Base-by-base conservation (phyloP, 2,329 filamentous ascomycete species). In the Fusarium kyushuense region DNA sequence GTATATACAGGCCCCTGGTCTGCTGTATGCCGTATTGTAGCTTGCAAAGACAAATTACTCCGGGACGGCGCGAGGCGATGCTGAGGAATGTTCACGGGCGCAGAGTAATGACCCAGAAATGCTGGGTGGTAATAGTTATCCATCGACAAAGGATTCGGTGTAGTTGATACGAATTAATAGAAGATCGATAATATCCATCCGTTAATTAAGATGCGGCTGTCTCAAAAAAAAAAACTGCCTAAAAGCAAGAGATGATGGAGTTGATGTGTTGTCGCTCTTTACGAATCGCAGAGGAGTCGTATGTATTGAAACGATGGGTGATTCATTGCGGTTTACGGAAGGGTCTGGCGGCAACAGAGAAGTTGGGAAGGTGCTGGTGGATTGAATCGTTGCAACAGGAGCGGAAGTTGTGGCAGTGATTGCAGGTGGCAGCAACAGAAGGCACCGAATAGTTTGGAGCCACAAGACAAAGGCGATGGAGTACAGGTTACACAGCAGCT, bases 1-100 rank as follows among this genome's bases (percentile, higher is more conserved):
- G 79, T 84, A 53, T 74, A 76, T 49, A 79, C 74, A 21, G 65
- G 55, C 19, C 66, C 65, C 19, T 61, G 61, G 25, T 57, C 62
- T 16, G 72, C 35, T 53, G 72, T 72, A 35, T 76, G 74, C 14
- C 74, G 40, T 16, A 70, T 73, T 13, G 69, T 59, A 46, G 66
- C 72, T 41, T 75, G 76, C 2, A 76, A 72, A 11, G 75, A 76
- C 5, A 69, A 47, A 12, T 65, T 74, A 58, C 75, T 77, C n/a
- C 67, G 66, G 10, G 75, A 75, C 8, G 67, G 64, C 4, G 67
- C 58, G 19, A 74, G 35, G 43, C 52, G 73, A 40, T 54, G 58
- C 6, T 65, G 53, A 6, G 63, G 64, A 9, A 57, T 36, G 11
- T 52, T 51, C 40, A 61, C 54, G 14, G 64, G 59, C 29, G 58